A percentile compares a stretch with the other conserved stretches of the same genome.
Conservation (phyloP, 2,329 filamentous ascomycete species). For the Hypoxylon sp. region DNA sequence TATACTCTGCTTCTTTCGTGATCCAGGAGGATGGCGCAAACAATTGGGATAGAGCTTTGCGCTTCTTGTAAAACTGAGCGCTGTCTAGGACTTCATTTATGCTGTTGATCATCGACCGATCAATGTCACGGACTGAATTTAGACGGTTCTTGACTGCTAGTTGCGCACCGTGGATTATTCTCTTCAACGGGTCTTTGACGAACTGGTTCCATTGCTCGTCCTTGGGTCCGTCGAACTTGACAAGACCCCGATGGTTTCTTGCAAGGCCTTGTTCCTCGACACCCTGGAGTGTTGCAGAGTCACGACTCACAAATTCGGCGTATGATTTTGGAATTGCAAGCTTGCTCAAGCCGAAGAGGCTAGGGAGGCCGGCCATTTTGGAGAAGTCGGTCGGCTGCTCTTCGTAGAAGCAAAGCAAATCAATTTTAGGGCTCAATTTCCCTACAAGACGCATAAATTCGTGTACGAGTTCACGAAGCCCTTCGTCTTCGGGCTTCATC, state of each 20-base stretch:
- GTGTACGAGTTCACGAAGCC: slow-evolving; percentile 54
- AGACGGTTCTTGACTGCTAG: slow-evolving; percentile 55
- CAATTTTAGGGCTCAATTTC: slow-evolving; percentile 54
- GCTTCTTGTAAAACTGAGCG: slow-evolving; percentile 52
- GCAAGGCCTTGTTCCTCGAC: slow-evolving; percentile 54
- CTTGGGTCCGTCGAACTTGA: slow-evolving; percentile 58
- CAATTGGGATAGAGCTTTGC: slow-evolving; percentile 48
- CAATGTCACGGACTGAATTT: slow-evolving; percentile 54
- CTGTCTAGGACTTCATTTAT: slow-evolving; percentile 54
- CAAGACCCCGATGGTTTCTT: slow-evolving; percentile 56
- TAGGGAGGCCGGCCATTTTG: slow-evolving; percentile 53
- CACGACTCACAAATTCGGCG: slow-evolving; percentile 56
- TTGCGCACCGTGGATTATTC: slow-evolving; percentile 54
- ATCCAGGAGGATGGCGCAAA: slow-evolving; percentile 57
- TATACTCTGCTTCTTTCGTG: slow-evolving; percentile 53
- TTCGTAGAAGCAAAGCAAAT: slow-evolving; percentile 57
- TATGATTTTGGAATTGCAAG: slow-evolving; percentile 51
- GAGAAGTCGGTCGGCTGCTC: slow-evolving; percentile 56
- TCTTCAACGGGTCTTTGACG: slow-evolving; percentile 55
- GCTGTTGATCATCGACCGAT: slow-evolving; percentile 50
- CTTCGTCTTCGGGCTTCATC: slow-evolving; percentile 57
- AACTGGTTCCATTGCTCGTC: slow-evolving; percentile 54
- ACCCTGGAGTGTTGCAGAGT: slow-evolving; percentile 57
- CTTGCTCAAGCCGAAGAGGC: slow-evolving; percentile 48
- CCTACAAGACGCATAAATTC: slow-evolving; percentile 55